These are phyloP conservation scores for Astrothelium macrocarpum DNA, from an alignment of 495 filamentous ascomycete genomes.

Conservation along the genomic window DNA sequence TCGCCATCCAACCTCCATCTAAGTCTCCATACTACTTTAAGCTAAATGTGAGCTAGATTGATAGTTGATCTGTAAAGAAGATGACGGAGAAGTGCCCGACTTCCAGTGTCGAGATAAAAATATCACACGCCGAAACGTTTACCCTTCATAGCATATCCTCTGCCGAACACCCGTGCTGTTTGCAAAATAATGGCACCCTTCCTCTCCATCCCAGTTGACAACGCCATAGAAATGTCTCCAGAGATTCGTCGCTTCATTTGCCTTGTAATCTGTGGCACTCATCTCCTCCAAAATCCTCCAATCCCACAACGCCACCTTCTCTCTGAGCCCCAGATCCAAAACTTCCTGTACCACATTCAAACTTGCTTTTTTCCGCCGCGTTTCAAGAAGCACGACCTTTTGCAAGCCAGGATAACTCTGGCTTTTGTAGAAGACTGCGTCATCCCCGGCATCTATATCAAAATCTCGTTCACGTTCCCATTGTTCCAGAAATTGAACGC, in stretches of 20 bases:
- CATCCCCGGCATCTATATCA: background rate
- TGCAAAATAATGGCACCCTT: background rate
- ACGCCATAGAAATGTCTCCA: background rate
- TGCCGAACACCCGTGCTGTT: background rate
- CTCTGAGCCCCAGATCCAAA: constrained; percentile 9
- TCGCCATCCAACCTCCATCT: too few relatives aligned
- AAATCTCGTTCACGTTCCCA: constrained; percentile 17
- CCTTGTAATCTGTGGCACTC: background rate
- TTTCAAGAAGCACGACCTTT: constrained; percentile 20
- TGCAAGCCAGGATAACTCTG: constrained; percentile 16
- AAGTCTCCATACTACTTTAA: too few relatives aligned
- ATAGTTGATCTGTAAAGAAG: background rate
- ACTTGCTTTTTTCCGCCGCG: constrained; percentile 4
- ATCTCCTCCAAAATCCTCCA: constrained; percentile 20
- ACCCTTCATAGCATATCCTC: background rate
- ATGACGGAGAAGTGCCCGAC: background rate
- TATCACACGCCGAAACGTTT: background rate
- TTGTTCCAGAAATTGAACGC: constrained; percentile 8
- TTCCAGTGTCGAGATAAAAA: background rate
- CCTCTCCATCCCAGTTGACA: background rate
- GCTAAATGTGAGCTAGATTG: too few relatives aligned
- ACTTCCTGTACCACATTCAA: constrained; percentile 1
- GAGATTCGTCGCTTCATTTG: background rate
- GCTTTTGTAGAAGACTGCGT: constrained; percentile 11
- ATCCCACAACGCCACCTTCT: constrained; percentile 17